Base-by-base conservation (phyloP, 177 flowering plant species). In the Tripterygium wilfordii region DNA sequence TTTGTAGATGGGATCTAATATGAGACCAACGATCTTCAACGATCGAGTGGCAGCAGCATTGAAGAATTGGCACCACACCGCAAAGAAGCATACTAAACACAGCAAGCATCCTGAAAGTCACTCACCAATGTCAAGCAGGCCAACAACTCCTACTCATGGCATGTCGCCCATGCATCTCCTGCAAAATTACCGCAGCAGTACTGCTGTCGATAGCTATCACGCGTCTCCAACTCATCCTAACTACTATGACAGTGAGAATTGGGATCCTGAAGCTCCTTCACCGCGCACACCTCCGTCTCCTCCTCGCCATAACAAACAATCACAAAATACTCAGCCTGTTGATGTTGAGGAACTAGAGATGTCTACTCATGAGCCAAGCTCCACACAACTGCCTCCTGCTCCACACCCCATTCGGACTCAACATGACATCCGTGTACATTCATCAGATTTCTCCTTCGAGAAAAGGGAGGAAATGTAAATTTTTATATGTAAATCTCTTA, bases 1-100 rank as follows among this genome's bases (percentile, higher is more conserved):
- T 15, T 14, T 30, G 33, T 68, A 79, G 85, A 79, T 79, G 85
- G 82, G 85, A 1, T 57, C 82, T 0, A 64, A 56, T 23, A 76
- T 79, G 85, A 76, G 51, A 44, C 73, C 82, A 3, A 64, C 75
- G 8, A 63, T 76, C 14, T 79, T 79, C 59, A 61, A 67, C 31
- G 79, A 74, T 10, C 42, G 57, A 21, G 82, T 79, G 15, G 82
- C 79, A 23, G 26, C 60, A 14, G 85, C 81, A 1, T 55, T 76
- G 10, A 51, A 41, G 29, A 56, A 33, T 16, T 79, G 85, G 85
- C 77, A 67, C 48, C 65, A 53, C 3, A 39, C 64, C 1, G 79
- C 85, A 17, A 76, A 58, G 33, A 76, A 63, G 56, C 53, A 71
- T 15, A 32, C 58, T 0, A 76, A 59, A 33, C 69, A 67, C 18